Evolutionary conservation across 176 grass and related monocot species (phyloP), one percentile per base, ranked within the genome.

Genomic region (Oryza rufipogon): DNA sequence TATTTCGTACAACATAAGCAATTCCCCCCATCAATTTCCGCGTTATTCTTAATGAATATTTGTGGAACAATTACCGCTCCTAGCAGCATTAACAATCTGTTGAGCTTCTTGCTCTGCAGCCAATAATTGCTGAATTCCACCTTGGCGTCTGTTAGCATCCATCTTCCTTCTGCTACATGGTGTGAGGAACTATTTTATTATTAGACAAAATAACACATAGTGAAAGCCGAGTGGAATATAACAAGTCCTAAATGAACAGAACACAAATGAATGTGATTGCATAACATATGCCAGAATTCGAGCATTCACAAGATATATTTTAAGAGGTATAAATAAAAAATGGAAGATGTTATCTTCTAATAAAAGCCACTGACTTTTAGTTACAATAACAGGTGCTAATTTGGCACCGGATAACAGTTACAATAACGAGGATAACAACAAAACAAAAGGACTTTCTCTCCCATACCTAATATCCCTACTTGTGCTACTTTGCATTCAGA

Each of bases 51-150:
- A 69, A 19, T 73, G 44, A 72, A 25, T 11, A 17, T 68, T 3
- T 19, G 66, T 19, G 25, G 14, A 46, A 52, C 19, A 33, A 33
- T 45, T 90, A 90, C 85, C 85, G 76, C 39, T 71, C 73, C 90
- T 92, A 12, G 90, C 90, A 1, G 89, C 92, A 63, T 91, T 91
- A 7, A 94, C 87, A 68, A 92, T 95, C 54, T 88, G 85, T 63
- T 95, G 93, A 14, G 93, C 90, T 46, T 95, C 90, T 75, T 92
- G 88, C 82, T 95, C 90, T 25, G 88, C 90, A 26, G 93, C 88
- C 90, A 95, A 73, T 33, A 92, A 33, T 49, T 95, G 93, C 80
- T 92, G 86, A 49, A 95, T 95, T 74, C 90, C 93, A 61, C 85
- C 81, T 82, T 92, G 87, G 79, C 92, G 87, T 63, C 92, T 91